Percentiles rank a stretch among this genome's conserved stretches.
Conservation (phyloP, 345 rosid genomes). For the Populus euphratica region DNA sequence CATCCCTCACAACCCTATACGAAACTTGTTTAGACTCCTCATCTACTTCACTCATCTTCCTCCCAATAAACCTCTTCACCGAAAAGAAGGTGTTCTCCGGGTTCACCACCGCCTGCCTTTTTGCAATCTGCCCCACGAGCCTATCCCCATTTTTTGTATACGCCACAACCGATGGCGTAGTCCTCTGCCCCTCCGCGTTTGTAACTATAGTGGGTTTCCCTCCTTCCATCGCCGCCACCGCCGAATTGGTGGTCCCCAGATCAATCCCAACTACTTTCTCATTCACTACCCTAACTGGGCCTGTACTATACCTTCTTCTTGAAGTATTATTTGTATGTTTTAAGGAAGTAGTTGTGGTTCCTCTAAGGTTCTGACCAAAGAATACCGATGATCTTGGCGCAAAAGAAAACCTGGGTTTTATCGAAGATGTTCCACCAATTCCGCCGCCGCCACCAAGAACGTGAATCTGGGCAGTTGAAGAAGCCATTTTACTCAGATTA, state of each 20-base stretch:
- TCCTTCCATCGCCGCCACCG: conserved; percentile 99
- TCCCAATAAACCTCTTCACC: conserved; percentile 95
- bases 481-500: conserved; percentile 46
- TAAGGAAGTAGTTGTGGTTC: conserved; percentile 41
- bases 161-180: conserved; percentile 96
- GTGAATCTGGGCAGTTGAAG: conserved; percentile 69
- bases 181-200: conserved; percentile 94
- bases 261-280: conserved; percentile 98
- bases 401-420: conserved; percentile 24
- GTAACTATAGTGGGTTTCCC: conserved; percentile 97
- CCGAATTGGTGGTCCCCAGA: conserved; percentile 94
- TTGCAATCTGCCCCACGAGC: conserved; percentile 96
- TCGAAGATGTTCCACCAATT: conserved; percentile 21
- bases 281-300: conserved; percentile 61
- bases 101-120: conserved; percentile 95
- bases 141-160: conserved; percentile 84
- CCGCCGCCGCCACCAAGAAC: conserved; percentile 52
- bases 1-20: conserved; percentile 78
- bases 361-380: conserved; percentile 48
- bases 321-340: conserved; percentile 22
- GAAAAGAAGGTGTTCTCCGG: conserved; percentile 98
- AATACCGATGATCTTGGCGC: conserved; percentile 37
- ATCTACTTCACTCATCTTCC: conserved; percentile 92
- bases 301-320: conserved; percentile 40
- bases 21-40: conserved; percentile 97